phyloP scores from a whole-genome alignment of 2,329 filamentous ascomycete species.

The Neonectria coccinea region DNA sequence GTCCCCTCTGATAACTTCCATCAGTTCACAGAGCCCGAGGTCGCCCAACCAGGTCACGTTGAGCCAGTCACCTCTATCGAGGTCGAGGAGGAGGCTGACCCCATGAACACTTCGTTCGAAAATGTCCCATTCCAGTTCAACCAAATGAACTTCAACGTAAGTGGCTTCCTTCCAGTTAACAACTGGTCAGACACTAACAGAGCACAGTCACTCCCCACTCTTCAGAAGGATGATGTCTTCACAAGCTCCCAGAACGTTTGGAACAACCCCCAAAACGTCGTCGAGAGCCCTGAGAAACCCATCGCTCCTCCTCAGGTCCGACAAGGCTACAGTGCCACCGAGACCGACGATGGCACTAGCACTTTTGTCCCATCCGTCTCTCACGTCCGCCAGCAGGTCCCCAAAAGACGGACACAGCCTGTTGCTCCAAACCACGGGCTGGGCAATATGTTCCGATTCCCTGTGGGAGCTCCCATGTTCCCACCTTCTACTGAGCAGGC shows the following conservation, averaged over 20 bases:
- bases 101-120: background rate
- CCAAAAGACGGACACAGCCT: too few species aligned
- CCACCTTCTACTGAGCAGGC: too few species aligned
- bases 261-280: background rate
- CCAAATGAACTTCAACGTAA: background rate
- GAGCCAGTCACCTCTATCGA: background rate
- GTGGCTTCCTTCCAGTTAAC: background rate
- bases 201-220: background rate
- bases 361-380: too few species aligned
- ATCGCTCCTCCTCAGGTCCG: background rate
- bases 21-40: background rate
- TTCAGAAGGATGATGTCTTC: background rate
- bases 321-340: background rate
- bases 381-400: too few species aligned
- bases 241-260: background rate
- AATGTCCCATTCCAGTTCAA: too few species aligned
- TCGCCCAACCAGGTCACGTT: background rate
- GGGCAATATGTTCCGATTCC: background rate
- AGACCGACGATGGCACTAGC: background rate
- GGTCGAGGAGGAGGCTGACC: background rate
- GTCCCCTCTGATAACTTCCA: background rate
- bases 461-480: too few species aligned
- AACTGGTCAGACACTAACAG: background rate
- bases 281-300: background rate
- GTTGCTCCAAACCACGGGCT: too few species aligned